These are phyloP conservation scores for Pseudogymnoascus pannorum DNA, from an alignment of 2,329 filamentous ascomycete genomes.

Conservation along the genomic window DNA sequence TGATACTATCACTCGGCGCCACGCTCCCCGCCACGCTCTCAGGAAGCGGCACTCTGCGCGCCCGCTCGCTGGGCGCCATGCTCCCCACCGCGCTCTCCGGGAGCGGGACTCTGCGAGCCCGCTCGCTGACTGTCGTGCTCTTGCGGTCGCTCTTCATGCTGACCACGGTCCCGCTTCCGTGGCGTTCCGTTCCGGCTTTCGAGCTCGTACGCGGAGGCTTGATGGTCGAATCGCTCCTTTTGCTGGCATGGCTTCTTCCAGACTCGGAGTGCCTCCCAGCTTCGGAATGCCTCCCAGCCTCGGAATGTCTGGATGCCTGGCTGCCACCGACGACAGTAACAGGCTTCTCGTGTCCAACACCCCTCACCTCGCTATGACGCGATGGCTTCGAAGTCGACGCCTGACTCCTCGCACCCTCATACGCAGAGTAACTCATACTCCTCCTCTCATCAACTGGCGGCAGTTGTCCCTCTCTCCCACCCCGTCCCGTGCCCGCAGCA, in stretches of 20 bases:
- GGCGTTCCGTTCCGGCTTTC: background rate
- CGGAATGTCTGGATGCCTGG: background rate
- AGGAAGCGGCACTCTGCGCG: conserved; percentile 22
- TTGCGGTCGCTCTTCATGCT: conserved; percentile 1
- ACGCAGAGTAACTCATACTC: background rate
- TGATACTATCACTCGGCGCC: conserved; percentile 55
- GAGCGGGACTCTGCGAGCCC: conserved; percentile 19
- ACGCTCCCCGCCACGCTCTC: conserved; percentile 38
- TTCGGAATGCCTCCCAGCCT: background rate
- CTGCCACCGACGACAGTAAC: background rate
- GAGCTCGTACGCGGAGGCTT: conserved; percentile 5
- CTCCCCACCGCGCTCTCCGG: conserved; percentile 33
- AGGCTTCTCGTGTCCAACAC: background rate
- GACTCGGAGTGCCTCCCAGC: background rate
- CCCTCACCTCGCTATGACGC: background rate
- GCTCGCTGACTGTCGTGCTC: conserved; percentile 7
- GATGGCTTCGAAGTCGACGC: background rate
- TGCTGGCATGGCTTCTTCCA: background rate
- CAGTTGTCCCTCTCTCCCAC: background rate
- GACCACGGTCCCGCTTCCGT: background rate
- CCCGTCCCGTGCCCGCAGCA: background rate
- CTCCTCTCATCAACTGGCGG: background rate
- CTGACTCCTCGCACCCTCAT: background rate
- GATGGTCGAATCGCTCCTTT: conserved; percentile 6
- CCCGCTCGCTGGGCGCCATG: conserved; percentile 8